Evolutionary conservation across 2,329 filamentous ascomycete species (phyloP), one percentile per base, ranked within the genome.

Genomic region (Aureobasidium sp.): DNA sequence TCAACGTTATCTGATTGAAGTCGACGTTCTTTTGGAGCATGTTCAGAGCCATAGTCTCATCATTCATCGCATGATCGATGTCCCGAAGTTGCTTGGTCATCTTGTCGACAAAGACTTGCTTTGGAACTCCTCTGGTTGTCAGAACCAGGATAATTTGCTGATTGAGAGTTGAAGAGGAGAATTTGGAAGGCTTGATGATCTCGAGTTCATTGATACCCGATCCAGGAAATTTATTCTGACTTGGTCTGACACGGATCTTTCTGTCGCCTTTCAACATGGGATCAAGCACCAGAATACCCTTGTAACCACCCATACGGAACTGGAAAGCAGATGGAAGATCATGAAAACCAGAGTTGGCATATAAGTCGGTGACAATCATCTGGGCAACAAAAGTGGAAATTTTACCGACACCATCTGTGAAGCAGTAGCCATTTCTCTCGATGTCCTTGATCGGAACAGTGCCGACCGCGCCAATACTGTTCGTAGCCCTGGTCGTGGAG

Each of bases 171-270:
- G 95, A 93, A 3, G 88, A 86, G 1, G 93, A 90, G 72, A 90
- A 93, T 1, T 89, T 87, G 1, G 96, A 95, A 68, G 90, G 91
- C 27, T 93, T 88, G 69, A 98, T 94, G 65, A 99, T 92, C 76
- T 99, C 96, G 1, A 99, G 82, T 36, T 4, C 82, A 78, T 0
- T 93, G 88, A n/a, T n/a, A 25, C 86, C 83, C n/a, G n/a, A n/a
- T n/a, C n/a, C n/a, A n/a, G n/a, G n/a, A 74, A 99, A 99, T 77
- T 99, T 99, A 73, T 92, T 86, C 74, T 99, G 96, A 16, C 93
- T 97, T 20, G 89, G 87, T 2, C 96, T 90, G 59, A 98, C 90
- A 61, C 93, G 90, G 65, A 95, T 88, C 0, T 85, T 86, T 0
- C 85, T 86, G 67, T 86, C 86, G 13, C 90, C 87, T 6, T 91